Evolutionary conservation across 1,139 yeast genomes (phyloP).

Genomic region (Magnusiomyces tetraspermus): DNA sequence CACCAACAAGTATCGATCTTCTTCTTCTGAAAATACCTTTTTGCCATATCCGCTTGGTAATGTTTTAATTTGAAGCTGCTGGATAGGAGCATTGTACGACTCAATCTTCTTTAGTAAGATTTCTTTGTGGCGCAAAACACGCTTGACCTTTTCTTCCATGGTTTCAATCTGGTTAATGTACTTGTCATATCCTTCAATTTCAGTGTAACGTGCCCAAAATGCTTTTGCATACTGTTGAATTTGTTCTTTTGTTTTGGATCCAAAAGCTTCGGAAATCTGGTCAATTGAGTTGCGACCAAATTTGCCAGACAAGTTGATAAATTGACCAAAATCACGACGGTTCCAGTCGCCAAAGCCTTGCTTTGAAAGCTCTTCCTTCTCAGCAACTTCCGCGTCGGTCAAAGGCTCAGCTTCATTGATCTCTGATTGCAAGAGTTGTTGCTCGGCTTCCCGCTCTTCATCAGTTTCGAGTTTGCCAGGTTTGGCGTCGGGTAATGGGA

Average conservation of each 20-base stretch:
- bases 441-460: conserved; percentile 44
- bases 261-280: conserved; percentile 52
- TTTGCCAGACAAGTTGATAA: conserved; percentile 70
- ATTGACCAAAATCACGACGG: conserved; percentile 79
- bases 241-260: conserved; percentile 59
- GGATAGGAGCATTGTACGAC: conserved; percentile 57
- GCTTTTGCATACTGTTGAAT: conserved; percentile 56
- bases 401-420: conserved; percentile 64
- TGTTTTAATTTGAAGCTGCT: conserved; percentile 64
- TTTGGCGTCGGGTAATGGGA: conserved; percentile 41
- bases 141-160: conserved; percentile 73
- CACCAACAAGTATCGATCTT: conserved; percentile 71
- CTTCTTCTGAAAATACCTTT: conserved; percentile 71
- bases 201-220: conserved; percentile 66
- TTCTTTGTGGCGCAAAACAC: conserved; percentile 52
- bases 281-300: conserved; percentile 58
- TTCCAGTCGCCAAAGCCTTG: conserved; percentile 77
- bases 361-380: conserved; percentile 50
- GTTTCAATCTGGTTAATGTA: conserved; percentile 77
- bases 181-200: conserved; percentile 78
- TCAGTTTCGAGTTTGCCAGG: conserved; percentile 37
- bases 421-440: conserved; percentile 56
- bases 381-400: conserved; percentile 61
- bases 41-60: conserved; percentile 82
- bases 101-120: conserved; percentile 57